A percentile compares a stretch with the other conserved stretches of the same genome.
These are phyloP conservation scores for Russula griseocarnosa DNA, from an alignment of 768 basidiomycete species.

Conservation along the genomic window DNA sequence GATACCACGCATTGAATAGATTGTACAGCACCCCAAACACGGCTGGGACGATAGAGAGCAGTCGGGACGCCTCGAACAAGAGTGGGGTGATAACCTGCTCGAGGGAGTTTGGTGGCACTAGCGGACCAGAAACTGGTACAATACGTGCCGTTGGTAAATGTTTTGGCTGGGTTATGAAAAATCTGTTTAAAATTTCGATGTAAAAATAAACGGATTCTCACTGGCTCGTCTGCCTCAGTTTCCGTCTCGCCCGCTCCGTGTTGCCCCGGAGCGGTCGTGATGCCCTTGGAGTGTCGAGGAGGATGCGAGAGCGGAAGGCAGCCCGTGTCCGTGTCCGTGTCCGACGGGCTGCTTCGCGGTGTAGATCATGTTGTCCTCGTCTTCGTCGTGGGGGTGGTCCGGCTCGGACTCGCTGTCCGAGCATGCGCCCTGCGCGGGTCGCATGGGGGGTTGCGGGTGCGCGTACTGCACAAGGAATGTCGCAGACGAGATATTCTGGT, in stretches of 20 bases:
- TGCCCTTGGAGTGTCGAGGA: conserved; percentile 32
- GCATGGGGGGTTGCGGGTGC: conserved; percentile 14
- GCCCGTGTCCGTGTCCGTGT: not conserved
- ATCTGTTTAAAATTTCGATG: conserved; percentile 12
- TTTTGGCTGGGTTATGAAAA: conserved; percentile 38
- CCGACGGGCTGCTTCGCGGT: conserved; percentile 6
- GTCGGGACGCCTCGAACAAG: conserved; percentile 65
- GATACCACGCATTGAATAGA: conserved; percentile 48
- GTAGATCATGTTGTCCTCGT: conserved; percentile 20
- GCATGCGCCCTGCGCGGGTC: conserved; percentile 4
- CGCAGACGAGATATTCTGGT: conserved; percentile 18
- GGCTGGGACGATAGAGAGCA: conserved; percentile 71
- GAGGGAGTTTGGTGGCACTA: conserved; percentile 47
- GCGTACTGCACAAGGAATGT: conserved; percentile 21
- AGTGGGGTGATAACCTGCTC: conserved; percentile 50
- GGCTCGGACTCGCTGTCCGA: conserved; percentile 24
- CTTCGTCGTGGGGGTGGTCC: conserved; percentile 15
- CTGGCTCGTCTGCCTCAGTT: conserved; percentile 73
- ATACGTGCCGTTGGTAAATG: conserved; percentile 70
- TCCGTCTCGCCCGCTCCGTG: conserved; percentile 72
- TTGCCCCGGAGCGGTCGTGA: conserved; percentile 60
- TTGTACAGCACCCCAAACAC: conserved; percentile 62
- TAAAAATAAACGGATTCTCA: conserved; percentile 38
- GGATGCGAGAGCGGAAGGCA: conserved; percentile 25
- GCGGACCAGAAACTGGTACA: conserved; percentile 45